Evolutionary conservation across 2,329 filamentous ascomycete genomes (phyloP).

Genomic region (Penicillium sp.): DNA sequence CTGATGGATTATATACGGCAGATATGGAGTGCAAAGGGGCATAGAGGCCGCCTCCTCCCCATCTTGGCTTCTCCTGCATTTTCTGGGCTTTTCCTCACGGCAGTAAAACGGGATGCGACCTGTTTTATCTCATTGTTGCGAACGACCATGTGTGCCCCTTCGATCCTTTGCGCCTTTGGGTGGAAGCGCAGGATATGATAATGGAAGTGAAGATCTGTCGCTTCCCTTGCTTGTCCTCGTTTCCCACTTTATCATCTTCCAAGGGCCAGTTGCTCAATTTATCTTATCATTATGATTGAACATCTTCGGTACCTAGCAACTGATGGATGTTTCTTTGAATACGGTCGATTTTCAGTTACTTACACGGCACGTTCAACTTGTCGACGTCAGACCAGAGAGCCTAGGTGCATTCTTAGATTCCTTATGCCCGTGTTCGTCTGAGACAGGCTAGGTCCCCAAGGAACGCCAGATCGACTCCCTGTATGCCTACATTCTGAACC

Average conservation of each 20-base stretch:
- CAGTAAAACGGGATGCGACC: constrained; percentile 6
- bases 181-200: constrained; percentile 8
- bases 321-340: constrained; percentile 1
- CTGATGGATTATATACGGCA: neutral
- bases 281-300: neutral
- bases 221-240: constrained; percentile 14
- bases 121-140: neutral
- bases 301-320: constrained; percentile 21
- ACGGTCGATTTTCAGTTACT: neutral
- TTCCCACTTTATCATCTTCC: constrained; percentile 4
- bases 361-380: too few species aligned
- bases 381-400: neutral
- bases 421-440: constrained; percentile 10
- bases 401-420: constrained; percentile 1
- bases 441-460: constrained; percentile 15
- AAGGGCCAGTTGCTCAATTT: constrained; percentile 19
- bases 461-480: constrained; percentile 8
- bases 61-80: neutral
- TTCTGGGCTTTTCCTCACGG: constrained; percentile 5
- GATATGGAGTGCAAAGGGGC: neutral
- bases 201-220: constrained; percentile 11
- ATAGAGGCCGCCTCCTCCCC: neutral
- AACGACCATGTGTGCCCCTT: neutral
- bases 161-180: neutral
- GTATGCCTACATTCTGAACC: constrained; percentile 4